Percentiles rank a stretch among this genome's conserved stretches.
Conservation (phyloP, 2,329 filamentous ascomycete species). For the Aspergillus sp. region DNA sequence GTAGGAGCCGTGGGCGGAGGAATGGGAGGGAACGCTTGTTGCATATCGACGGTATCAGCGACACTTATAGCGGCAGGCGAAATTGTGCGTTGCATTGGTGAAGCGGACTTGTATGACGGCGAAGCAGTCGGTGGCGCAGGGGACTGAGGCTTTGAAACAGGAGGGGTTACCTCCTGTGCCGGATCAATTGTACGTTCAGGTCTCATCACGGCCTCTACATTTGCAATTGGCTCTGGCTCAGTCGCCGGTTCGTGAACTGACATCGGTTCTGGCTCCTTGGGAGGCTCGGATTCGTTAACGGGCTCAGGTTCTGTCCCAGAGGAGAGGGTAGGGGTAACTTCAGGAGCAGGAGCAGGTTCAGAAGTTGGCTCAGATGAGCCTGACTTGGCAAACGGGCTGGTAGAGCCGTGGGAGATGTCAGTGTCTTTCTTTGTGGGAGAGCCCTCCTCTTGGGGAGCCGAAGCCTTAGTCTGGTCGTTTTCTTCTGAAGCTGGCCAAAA, state of each 20-base stretch:
- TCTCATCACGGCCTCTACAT: not conserved
- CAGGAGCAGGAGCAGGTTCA: not conserved
- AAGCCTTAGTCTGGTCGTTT: not conserved
- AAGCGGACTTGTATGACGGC: slow-evolving; percentile 17
- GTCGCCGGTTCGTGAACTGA: not conserved
- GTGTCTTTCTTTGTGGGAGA: not conserved
- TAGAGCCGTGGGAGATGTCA: not conserved
- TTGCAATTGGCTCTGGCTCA: not conserved
- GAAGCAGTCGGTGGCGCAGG: slow-evolving; percentile 15
- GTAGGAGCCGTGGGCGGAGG: slow-evolving; percentile 11
- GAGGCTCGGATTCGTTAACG: not conserved
- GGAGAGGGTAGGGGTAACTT: not conserved
- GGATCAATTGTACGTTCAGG: slow-evolving; percentile 5
- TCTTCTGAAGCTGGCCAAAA: slow-evolving; percentile 4
- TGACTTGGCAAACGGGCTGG: not conserved
- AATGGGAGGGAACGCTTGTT: slow-evolving; percentile 1
- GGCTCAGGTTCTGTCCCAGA: not conserved
- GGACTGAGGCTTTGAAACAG: slow-evolving; percentile 18
- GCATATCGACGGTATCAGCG: not conserved
- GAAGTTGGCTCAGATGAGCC: not conserved
- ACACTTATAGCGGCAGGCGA: slow-evolving; percentile 12
- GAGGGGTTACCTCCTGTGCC: slow-evolving; percentile 13
- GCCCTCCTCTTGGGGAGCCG: not conserved
- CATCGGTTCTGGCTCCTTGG: not conserved
- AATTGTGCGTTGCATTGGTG: slow-evolving; percentile 13